Evolutionary conservation across 169 alveolate species (phyloP).

Genomic region (Perkinsus chesapeaki): DNA sequence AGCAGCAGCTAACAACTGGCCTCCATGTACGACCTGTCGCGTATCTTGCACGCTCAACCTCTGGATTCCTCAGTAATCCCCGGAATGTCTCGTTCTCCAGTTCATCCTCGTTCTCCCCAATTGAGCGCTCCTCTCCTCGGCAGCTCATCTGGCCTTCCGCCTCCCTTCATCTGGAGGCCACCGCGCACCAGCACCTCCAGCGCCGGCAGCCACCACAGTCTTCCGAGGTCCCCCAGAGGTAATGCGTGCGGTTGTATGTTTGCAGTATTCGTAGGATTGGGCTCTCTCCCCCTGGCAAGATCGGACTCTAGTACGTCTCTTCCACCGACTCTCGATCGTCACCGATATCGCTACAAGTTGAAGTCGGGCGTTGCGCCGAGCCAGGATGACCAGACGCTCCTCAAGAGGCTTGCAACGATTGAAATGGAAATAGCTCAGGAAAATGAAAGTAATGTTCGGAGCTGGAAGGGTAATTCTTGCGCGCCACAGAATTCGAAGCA

Average conservation of each 20-base stretch:
- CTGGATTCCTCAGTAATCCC: background rate
- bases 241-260: background rate
- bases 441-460: no score
- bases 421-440: background rate
- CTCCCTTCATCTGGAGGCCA: background rate
- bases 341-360: background rate
- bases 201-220: background rate
- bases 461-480: background rate
- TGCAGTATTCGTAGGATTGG: background rate
- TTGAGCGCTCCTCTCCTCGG: background rate
- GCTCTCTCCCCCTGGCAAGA: background rate
- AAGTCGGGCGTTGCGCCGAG: background rate
- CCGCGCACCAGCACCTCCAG: background rate
- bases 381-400: background rate
- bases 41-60: background rate
- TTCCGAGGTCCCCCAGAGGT: constrained; percentile 1
- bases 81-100: background rate
- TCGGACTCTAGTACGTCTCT: background rate
- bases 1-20: background rate
- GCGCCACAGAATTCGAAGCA: background rate
- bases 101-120: background rate
- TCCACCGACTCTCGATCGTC: background rate
- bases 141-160: background rate
- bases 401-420: background rate
- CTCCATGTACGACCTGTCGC: background rate